Percentiles rank a stretch among this genome's conserved stretches.
These are phyloP conservation scores for Solanum chiquidenum DNA, from an alignment of 257 asterid genomes.

Conservation along the genomic window DNA sequence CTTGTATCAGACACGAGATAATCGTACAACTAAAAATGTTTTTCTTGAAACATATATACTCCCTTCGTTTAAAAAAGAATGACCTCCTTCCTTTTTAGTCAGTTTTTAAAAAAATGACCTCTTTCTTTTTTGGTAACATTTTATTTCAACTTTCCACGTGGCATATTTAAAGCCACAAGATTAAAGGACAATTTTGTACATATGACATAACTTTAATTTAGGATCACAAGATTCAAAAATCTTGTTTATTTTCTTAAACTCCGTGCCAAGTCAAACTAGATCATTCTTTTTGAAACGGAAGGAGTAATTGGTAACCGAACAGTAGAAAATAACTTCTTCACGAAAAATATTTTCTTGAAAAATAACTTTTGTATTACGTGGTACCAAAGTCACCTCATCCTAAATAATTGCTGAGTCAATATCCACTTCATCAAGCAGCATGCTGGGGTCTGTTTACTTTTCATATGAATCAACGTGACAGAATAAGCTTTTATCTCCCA, in stretches of 20 bases:
- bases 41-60: not conserved
- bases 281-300: no score
- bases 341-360: not conserved
- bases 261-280: no score
- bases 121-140: no score
- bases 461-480: not conserved
- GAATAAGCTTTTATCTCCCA: not conserved
- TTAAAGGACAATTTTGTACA: no score
- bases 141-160: no score
- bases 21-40: not conserved
- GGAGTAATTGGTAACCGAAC: not conserved
- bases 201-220: no score
- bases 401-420: not conserved
- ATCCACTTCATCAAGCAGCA: not conserved
- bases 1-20: not conserved
- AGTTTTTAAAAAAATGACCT: no score
- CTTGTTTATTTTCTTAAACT: no score
- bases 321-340: not conserved
- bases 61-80: no score
- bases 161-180: no score
- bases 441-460: not conserved
- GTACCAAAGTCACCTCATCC: not conserved
- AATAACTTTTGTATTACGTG: not conserved
- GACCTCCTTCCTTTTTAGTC: no score
- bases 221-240: no score